These are phyloP conservation scores for Jatropha multifida DNA, from an alignment of 441 rosid genomes.

Conservation along the genomic window DNA sequence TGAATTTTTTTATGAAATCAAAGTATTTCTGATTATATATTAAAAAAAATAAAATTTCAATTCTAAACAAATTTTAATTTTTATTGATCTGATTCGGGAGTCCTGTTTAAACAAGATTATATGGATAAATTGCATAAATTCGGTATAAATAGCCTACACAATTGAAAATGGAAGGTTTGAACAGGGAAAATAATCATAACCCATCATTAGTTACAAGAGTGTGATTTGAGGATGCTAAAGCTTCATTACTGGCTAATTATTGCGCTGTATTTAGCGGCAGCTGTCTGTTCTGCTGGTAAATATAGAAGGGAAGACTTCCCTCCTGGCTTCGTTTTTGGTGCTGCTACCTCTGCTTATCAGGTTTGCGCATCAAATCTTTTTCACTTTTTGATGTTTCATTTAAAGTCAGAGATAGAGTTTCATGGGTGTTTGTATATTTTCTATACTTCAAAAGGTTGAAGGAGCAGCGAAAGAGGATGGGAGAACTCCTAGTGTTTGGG, in stretches of 20 bases:
- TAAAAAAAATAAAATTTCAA: no score
- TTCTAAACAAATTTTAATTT: no score
- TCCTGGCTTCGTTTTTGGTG: slow-evolving; percentile 51
- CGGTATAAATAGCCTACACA: no score
- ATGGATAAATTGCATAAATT: no score
- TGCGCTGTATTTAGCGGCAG: slow-evolving; percentile 16
- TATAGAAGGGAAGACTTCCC: slow-evolving; percentile 55
- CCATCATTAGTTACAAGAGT: background rate
- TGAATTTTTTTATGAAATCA: no score
- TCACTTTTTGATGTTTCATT: no score
- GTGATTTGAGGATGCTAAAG: slow-evolving; percentile 16
- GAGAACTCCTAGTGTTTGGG: slow-evolving; percentile 62
- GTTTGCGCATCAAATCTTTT: slow-evolving; percentile 19
- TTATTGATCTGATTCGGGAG: no score
- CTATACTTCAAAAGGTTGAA: slow-evolving; percentile 38
- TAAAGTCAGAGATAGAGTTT: background rate
- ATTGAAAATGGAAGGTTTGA: no score
- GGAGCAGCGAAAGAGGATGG: slow-evolving; percentile 69
- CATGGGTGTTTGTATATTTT: background rate
- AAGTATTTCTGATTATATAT: no score
- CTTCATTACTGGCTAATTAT: slow-evolving; percentile 20
- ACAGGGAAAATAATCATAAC: background rate
- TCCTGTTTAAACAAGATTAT: no score
- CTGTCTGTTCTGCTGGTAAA: slow-evolving; percentile 25
- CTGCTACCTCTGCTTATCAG: slow-evolving; percentile 71